phyloP scores from a whole-genome alignment of 2,329 filamentous ascomycete species.

The Stemphylium lycopersici region DNA sequence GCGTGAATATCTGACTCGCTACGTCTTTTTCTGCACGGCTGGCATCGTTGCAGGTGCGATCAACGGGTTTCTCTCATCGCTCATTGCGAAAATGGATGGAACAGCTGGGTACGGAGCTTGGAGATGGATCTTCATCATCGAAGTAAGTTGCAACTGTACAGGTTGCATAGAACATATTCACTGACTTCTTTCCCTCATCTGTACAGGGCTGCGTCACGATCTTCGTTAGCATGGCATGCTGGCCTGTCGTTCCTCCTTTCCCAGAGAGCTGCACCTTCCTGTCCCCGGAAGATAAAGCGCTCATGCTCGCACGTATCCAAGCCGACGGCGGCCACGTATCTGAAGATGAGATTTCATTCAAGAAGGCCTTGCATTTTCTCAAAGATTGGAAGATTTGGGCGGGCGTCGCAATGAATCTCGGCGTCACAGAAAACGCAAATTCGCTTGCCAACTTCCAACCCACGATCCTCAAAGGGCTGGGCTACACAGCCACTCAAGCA shows the following conservation, averaged over 20 bases:
- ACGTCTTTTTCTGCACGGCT: slow-evolving; percentile 60
- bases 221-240: slow-evolving; percentile 54
- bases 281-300: slow-evolving; percentile 56
- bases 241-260: slow-evolving; percentile 58
- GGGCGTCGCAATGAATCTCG: slow-evolving; percentile 46
- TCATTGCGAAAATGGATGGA: slow-evolving; percentile 45
- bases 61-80: slow-evolving; percentile 59
- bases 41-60: slow-evolving; percentile 62
- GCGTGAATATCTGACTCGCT: slow-evolving; percentile 59
- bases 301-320: slow-evolving; percentile 59
- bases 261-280: slow-evolving; percentile 58
- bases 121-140: slow-evolving; percentile 65
- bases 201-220: slow-evolving; percentile 61
- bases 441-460: slow-evolving; percentile 43
- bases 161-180: no score
- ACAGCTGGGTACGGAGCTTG: slow-evolving; percentile 31
- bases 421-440: slow-evolving; percentile 42
- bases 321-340: slow-evolving; percentile 55
- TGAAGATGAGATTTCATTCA: slow-evolving; percentile 55
- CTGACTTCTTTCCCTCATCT: no score
- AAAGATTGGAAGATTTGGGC: slow-evolving; percentile 63
- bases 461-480: slow-evolving; percentile 45
- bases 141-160: no score
- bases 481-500: slow-evolving; percentile 42
- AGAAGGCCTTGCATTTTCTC: slow-evolving; percentile 50